Conservation (phyloP, 2,329 filamentous ascomycete species). For the Mycogone perniciosa region DNA sequence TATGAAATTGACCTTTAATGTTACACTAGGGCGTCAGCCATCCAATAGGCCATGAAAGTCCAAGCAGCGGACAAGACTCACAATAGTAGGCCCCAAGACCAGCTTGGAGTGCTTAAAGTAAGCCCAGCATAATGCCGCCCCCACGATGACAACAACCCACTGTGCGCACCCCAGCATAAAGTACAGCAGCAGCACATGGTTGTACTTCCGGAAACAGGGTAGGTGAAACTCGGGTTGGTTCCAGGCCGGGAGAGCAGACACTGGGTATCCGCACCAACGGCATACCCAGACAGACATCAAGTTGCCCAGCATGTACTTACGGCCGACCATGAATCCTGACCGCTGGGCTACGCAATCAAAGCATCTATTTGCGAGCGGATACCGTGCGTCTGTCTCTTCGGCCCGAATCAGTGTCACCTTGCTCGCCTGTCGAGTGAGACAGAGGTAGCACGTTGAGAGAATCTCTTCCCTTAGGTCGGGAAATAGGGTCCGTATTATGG, state of each 20-base stretch:
- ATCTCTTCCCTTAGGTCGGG: conserved; percentile 27
- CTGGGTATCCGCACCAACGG: conserved; percentile 39
- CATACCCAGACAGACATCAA: conserved; percentile 32
- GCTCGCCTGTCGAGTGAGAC: conserved; percentile 29
- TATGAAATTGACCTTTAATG: conserved; percentile 30
- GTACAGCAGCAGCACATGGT: conserved; percentile 30
- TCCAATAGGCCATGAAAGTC: neutral
- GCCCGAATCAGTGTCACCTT: conserved; percentile 28
- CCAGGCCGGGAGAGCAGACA: conserved; percentile 24
- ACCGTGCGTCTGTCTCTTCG: conserved; percentile 23
- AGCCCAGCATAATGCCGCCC: conserved; percentile 32
- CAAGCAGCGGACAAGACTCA: conserved; percentile 20
- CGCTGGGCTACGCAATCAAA: conserved; percentile 31
- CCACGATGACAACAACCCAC: conserved; percentile 29
- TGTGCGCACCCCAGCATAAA: conserved; percentile 35
- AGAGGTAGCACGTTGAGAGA: conserved; percentile 35
- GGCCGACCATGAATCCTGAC: conserved; percentile 32
- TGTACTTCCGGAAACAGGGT: conserved; percentile 34
- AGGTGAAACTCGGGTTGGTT: conserved; percentile 36
- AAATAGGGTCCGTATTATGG: conserved; percentile 31
- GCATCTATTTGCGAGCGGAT: conserved; percentile 35
- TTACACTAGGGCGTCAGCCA: neutral
- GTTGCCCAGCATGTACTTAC: conserved; percentile 32
- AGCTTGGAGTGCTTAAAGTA: conserved; percentile 26
- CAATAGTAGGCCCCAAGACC: conserved; percentile 30